Base-by-base conservation (phyloP, 2,329 filamentous ascomycete species). In the Fusarium nygamai region DNA sequence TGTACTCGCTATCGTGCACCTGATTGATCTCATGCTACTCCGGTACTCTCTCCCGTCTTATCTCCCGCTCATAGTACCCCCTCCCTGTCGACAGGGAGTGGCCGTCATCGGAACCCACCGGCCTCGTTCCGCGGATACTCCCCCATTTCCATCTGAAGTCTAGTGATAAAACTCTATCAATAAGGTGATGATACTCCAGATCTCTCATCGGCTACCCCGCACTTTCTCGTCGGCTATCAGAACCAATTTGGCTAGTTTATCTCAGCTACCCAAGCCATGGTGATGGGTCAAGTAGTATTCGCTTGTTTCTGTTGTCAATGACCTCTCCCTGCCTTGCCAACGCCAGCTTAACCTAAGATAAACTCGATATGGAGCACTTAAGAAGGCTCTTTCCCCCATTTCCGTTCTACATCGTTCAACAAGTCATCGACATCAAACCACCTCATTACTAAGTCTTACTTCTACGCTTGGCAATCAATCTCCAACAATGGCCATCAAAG, bases 311-410 rank as follows among this genome's bases (percentile, higher is more conserved):
- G 14, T 39, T n/a, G 24, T 10, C 13, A 39, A 39, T 3, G 20
- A 12, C 34, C 5, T 39, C 51, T 36, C 9, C 19, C 6, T 27
- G 20, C 7, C 22, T 31, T 2, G 14, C 22, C 19, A 38, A 53
- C 6, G n/a, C 5, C 10, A 17, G 13, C 1, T 20, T 10, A 4
- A 17, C 5, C 19, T 22, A 0, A 5, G 7, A 27, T 20, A 22
- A 12, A 19, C 8, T 8, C 33, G 10, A 12, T 5, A 53, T 38
- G 33, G 24, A 27, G 7, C 51, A 29, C 36, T 56, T 56, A 56
- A 56, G 24, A 31, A 13, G 14, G 2, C 20, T 19, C 19, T n/a
- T 13, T 22, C 3, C 36, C 51, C 24, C 36, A 1, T 27, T n/a
- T 22, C 33, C 9, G 8, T 10, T 19, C 16, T 10, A 17, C 36